phyloP scores from a whole-genome alignment of 805 yeast genomes.

The Kuraishia hungarica region DNA sequence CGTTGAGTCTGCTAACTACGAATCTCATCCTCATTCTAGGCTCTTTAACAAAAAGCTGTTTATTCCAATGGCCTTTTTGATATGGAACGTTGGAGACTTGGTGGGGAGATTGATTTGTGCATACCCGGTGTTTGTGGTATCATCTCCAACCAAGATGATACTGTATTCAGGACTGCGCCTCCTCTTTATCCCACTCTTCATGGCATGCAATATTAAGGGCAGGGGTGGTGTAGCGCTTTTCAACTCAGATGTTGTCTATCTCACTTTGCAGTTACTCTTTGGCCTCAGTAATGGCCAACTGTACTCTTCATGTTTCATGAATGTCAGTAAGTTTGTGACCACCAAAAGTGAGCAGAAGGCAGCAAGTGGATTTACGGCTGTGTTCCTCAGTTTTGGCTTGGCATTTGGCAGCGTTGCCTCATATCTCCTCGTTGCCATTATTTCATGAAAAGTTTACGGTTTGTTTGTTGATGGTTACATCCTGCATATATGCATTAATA shows the following conservation, averaged over 20 bases:
- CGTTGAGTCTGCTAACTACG: conserved; percentile 40
- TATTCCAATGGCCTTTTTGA: conserved; percentile 69
- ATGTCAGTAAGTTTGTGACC: conserved; percentile 50
- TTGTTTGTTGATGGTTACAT: neutral
- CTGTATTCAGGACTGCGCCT: conserved; percentile 47
- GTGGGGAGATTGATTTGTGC: conserved; percentile 69
- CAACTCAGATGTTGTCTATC: conserved; percentile 58
- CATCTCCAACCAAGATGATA: conserved; percentile 34
- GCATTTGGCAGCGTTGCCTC: conserved; percentile 73
- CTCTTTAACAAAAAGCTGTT: conserved; percentile 40
- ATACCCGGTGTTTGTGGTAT: conserved; percentile 29
- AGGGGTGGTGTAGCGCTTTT: conserved; percentile 27
- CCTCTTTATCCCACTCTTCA: conserved; percentile 61
- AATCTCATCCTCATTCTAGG: conserved; percentile 11
- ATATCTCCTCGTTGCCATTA: conserved; percentile 44
- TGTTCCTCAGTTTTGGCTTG: conserved; percentile 71
- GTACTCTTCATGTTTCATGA: conserved; percentile 73
- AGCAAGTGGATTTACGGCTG: conserved; percentile 88
- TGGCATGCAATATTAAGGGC: conserved; percentile 53
- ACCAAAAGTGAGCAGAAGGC: conserved; percentile 65
- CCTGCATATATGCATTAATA: neutral
- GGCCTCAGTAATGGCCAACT: conserved; percentile 88
- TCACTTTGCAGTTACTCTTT: conserved; percentile 63
- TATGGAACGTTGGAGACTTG: conserved; percentile 90
- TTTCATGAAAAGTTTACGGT: neutral